Evolutionary conservation across 345 rosid genomes (phyloP), one percentile per base, ranked within the genome.

Genomic region (Triadica sebifera): DNA sequence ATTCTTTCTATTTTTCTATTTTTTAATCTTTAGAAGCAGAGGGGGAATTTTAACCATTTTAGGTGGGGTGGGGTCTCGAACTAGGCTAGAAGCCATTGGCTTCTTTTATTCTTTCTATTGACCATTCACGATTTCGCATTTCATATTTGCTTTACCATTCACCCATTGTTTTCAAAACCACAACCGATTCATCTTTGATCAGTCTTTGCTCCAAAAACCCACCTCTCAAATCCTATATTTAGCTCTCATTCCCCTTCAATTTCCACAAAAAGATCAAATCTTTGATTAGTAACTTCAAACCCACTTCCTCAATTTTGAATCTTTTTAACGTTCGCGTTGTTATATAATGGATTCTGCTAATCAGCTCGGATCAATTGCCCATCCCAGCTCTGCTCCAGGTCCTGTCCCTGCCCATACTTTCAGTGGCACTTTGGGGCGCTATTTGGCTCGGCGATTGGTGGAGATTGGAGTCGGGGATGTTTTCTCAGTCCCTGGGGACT

Each of bases 401-500:
- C 69, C 74, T 2, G 84, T 74, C 29, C 67, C 55, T 0, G 81
- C 73, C 12, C 8, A 22, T 25, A 65, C 70, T 24, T 17, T 46
- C 25, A 45, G 66, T 6, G 91, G 89, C 56, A 87, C 93, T 0
- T 74, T 89, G 19, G 93, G 93, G 0, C 38, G 83, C 52, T 87
- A 89, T 79, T 79, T 89, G 68, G 93, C 88, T 7, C 86, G 93
- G 72, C 79, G 93, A 81, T 82, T 89, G 19, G 93, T 83, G 70
- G 89, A 89, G 88, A 86, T 89, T 55, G 93, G 93, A 8, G 91
- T n/a, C 34, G 71, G 69, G 20, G 93, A 89, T 70, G 91, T 89
- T 20, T 89, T 89, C 84, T 86, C 93, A 1, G 91, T 89, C 38
- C 93, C 91, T 0, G 93, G 93, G 2, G 93, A 89, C 84, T 89